Evolutionary conservation across 306 rosid genomes (phyloP), one percentile per base, ranked within the genome.

Genomic region (Fragaria ananassa): DNA sequence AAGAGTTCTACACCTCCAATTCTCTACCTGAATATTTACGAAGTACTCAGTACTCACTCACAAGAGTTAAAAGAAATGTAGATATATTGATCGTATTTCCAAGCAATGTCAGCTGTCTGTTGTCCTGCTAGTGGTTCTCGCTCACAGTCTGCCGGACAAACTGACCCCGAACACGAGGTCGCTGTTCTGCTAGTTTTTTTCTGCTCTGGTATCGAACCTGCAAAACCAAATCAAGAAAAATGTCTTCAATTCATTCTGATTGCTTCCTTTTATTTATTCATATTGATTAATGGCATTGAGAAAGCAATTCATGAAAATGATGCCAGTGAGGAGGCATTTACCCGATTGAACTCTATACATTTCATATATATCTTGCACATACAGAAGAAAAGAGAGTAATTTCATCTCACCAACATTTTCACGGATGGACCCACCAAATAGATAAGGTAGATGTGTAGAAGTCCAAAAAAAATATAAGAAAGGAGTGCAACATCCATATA

Each of bases 131-230:
- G 88, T 49, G 77, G 77, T 71, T 84, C 69, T 86, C 89, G 18
- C 81, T 85, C 15, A 82, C 56, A 12, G 90, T 70, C 70, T 84
- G 88, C 68, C 90, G 84, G 80, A 89, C 86, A 82, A 90, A 93
- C 83, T 91, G 93, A 61, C 93, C 93, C 25, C 87, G 85, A 19
- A 85, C 80, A 11, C 91, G 89, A 42, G 96, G 97, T 19, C 93
- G 82, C 61, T 91, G 95, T 72, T 91, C 97, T 8, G 96, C 96
- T 61, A 85, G 81, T 72, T 61, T 85, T 87, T 93, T 84, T 80
- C 97, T 80, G 86, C 91, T 88, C 71, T 91, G 91, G 62, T 93
- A 89, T 35, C 91, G 89, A 70, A 91, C 90, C 97, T 93, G 78
- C 53, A 77, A 78, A 72, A 53, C 37, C 79, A 67, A 50, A 67